Base-by-base conservation (phyloP, 2,329 filamentous ascomycete species). In the Aspergillus clavatus region DNA sequence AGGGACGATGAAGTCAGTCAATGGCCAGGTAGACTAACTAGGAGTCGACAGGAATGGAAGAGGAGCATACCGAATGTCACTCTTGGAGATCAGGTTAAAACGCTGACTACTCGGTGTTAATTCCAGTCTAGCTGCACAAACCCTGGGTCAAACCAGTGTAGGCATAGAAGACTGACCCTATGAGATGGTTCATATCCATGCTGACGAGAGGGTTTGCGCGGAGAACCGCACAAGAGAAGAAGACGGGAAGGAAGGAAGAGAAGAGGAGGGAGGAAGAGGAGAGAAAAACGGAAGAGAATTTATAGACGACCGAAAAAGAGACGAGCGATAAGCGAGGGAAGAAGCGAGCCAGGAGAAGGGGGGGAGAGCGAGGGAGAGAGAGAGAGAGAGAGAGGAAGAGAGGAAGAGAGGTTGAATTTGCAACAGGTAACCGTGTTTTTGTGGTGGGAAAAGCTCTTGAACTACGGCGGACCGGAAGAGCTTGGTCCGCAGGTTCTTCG, bases 21-120 rank as follows among this genome's bases (percentile, higher is more conserved):
- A 44, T 44, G 53, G 53, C 40, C 51, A 21, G 35, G 38, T 58
- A 18, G 43, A 45, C 42, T n/a, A n/a, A n/a, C n/a, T n/a, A n/a
- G n/a, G 36, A 26, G 35, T 21, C 4, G 8, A 10, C 12, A 36
- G 16, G 24, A 46, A 54, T 51, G 51, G 47, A 50, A 45, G 33
- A 28, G 46, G 43, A 52, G 72, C 83, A 65, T 79, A 95, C 87
- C 90, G 87, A 73, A 96, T 95, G 74, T 95, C 89, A 72, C 89
- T 95, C 77, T 91, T 94, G 51, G 90, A 96, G 72, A 96, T 93
- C 74, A 96, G 82, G 52, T 89, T 95, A 77, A 96, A 96, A 69
- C 87, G 86, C 72, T 90, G 87, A 73, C 89, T 90, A 71, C 53
- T 45, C 59, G 52, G 57, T 62, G 63, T 67, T 63, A 65, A 61